Evolutionary conservation across 2,329 filamentous ascomycete genomes (phyloP).

Genomic region (Aspergillus cejpii): DNA sequence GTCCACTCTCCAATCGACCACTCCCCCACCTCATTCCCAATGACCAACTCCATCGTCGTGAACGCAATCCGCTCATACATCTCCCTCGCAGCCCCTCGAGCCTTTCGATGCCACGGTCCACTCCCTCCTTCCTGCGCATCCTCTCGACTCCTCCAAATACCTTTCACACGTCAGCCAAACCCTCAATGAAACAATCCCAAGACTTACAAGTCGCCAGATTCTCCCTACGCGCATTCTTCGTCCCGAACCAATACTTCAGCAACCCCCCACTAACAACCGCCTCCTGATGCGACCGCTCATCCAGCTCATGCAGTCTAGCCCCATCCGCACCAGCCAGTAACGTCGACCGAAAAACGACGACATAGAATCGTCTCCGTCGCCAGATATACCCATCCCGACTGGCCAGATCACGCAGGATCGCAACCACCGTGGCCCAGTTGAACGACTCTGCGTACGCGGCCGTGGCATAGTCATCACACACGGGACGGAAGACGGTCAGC

Average conservation of each 20-base stretch:
- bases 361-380: conserved; percentile 64
- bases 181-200: not conserved
- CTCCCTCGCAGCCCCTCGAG: conserved; percentile 44
- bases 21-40: conserved; percentile 57
- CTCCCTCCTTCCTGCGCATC: conserved; percentile 55
- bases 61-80: conserved; percentile 61
- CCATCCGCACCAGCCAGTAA: conserved; percentile 62
- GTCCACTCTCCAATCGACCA: conserved; percentile 62
- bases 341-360: conserved; percentile 74
- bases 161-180: conserved; percentile 39
- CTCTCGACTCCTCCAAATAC: conserved; percentile 57
- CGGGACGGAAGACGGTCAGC: conserved; percentile 56
- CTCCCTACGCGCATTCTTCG: conserved; percentile 58
- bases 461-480: conserved; percentile 67
- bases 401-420: conserved; percentile 50
- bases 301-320: conserved; percentile 62
- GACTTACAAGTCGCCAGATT: conserved; percentile 74
- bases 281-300: conserved; percentile 72
- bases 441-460: conserved; percentile 66
- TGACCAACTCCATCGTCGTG: conserved; percentile 56
- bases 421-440: conserved; percentile 65
- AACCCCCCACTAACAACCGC: conserved; percentile 73
- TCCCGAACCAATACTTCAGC: conserved; percentile 90
- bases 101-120: conserved; percentile 53
- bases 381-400: conserved; percentile 48